Evolutionary conservation across 1,284 basidiomycete genomes (phyloP), one percentile per base, ranked within the genome.

Genomic region (Ceratorhiza oryzae-sativae): DNA sequence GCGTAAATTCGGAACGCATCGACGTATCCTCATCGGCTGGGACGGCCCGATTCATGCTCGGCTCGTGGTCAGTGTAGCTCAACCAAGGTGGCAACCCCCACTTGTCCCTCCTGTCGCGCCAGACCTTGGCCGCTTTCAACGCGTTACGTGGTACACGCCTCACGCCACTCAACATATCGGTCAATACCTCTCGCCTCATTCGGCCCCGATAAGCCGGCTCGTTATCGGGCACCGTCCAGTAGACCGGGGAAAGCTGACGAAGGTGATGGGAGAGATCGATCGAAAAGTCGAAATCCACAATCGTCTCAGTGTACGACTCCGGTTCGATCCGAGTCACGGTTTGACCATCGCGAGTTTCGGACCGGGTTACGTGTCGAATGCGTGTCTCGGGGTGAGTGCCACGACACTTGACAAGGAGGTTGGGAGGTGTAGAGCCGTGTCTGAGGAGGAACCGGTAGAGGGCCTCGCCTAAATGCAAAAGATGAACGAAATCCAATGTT

Each of bases 361-460:
- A 49, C 6, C 78, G 78, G 12, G 81, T 81, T 13, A 90, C 86
- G 74, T 83, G 80, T 30, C 85, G 86, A 0, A 82, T 81, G 48
- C 81, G 85, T 15, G 81, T 82, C 76, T 92, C 90, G 1, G 79
- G 75, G 76, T 91, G 90, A 0, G 84, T 84, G 1, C 90, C 90
- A 18, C 80, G 80, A 75, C 86, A 85, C 53, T 84, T 85, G 5
- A 91, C 76, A 45, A 81, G 78, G 73, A 86, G 82, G 15, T 77
- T 80, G 3, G 90, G 90, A 1, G 80, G 81, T 3, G 76, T 79
- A 32, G 79, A 78, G 1, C 87, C 83, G 59, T 89, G 86, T 1
- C 84, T 83, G 15, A 91, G 82, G 5, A 92, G 80, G 79, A 92
- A 92, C 55, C 89, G 86, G 77, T 90, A 90, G 8, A 91, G 82